These are phyloP conservation scores for Microcyclosporella mali DNA, from an alignment of 2,329 filamentous ascomycete genomes.

Conservation along the genomic window DNA sequence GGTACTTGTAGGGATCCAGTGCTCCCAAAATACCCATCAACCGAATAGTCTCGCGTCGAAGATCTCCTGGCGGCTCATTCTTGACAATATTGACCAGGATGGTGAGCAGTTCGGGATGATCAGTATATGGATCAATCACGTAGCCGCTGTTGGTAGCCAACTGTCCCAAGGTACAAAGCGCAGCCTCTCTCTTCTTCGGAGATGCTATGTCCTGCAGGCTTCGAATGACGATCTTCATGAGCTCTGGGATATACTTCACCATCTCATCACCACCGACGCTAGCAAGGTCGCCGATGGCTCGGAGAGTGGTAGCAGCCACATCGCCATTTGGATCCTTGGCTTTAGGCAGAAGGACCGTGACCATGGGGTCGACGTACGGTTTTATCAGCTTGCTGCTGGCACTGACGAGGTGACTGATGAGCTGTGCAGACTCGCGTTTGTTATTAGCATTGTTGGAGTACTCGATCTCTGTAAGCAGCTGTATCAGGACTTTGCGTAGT, in stretches of 20 bases:
- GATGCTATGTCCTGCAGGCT: constrained; percentile 92
- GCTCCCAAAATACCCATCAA: constrained; percentile 92
- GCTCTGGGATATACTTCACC: constrained; percentile 78
- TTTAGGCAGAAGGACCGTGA: constrained; percentile 88
- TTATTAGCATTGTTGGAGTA: constrained; percentile 91
- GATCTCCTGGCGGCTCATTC: constrained; percentile 76
- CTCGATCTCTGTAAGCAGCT: constrained; percentile 91
- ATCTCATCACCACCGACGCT: constrained; percentile 93
- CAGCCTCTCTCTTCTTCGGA: constrained; percentile 81
- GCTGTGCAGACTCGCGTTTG: constrained; percentile 91
- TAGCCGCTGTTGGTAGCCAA: constrained; percentile 94
- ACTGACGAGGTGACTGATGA: constrained; percentile 86
- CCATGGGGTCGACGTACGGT: constrained; percentile 95
- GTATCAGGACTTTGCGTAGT: constrained; percentile 86
- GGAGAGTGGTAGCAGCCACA: constrained; percentile 89
- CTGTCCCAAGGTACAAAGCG: constrained; percentile 82
- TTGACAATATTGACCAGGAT: constrained; percentile 92
- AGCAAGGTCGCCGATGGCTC: constrained; percentile 88
- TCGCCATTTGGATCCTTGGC: constrained; percentile 77
- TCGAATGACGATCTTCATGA: constrained; percentile 94
- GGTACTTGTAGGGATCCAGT: constrained; percentile 91
- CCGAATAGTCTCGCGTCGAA: constrained; percentile 92
- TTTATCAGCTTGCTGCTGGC: constrained; percentile 91
- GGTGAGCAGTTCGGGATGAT: constrained; percentile 89
- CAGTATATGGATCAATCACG: constrained; percentile 90